Base-by-base conservation (phyloP, 352 stramenopile species). In the Hyaloperonospora arabidopsidis region DNA sequence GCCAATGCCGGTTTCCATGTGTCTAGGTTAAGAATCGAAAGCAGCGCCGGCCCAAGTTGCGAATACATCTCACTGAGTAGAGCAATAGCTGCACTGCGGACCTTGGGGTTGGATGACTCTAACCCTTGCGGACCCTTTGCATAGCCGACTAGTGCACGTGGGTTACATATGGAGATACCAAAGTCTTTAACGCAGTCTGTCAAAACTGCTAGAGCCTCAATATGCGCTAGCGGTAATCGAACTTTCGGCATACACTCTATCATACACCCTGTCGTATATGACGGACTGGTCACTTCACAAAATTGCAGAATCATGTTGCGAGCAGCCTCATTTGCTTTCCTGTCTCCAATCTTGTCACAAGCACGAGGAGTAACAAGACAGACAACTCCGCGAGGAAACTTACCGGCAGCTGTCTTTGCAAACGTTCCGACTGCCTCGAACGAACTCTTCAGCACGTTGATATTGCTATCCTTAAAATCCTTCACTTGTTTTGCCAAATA, bases 401-500 rank as follows among this genome's bases (percentile, higher is more conserved):
- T 86, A 22, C 67, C 68, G 0, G 70, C 56, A 34, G 65, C 66
- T 28, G 65, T 68, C 39, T 84, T 74, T 8, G 84, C 80, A 57
- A 93, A 89, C 5, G 65, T 81, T 11, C 72, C 81, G 4, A 95
- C 65, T 1, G 83, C 84, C 53, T 93, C 73, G 39, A 95, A 95
- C 11, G 83, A 73, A 52, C 83, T 89, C 47, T 87, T 89, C 13
- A 95, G 52, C 2, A 93, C 84, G 47, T 95, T 92, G 54, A 95
- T 87, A 55, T 95, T 95, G 62, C 78, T 92, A 55, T 95, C 84
- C 50, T 89, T 90, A 53, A 95, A 93, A 44, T 87, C 72, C 50
- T 93, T 93, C 10, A 89, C 78, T 64, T 89, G 72, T 32, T 82
- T 85, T 18, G 66, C 59, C 47, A 93, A 34, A 58, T 83, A 89